phyloP scores from a whole-genome alignment of 2,329 filamentous ascomycete genomes.

The Ilyonectria robusta region DNA sequence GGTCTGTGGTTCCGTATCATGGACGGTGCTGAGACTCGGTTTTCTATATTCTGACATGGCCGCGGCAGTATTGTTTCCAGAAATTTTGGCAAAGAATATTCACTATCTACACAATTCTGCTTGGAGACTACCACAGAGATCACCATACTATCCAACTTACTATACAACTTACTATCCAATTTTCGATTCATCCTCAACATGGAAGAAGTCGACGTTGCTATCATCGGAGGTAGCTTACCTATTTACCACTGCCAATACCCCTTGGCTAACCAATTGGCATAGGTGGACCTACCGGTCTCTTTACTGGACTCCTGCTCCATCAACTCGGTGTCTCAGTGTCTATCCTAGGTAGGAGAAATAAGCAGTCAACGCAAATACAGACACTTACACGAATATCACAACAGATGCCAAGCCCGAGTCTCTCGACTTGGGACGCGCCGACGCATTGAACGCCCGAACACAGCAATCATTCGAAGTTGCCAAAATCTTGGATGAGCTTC shows the following conservation, averaged over 20 bases:
- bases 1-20: not conserved
- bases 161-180: not conserved
- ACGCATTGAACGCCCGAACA: conserved; percentile 64
- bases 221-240: conserved; percentile 52
- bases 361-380: not conserved
- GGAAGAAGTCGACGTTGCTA: conserved; percentile 52
- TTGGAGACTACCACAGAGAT: not conserved
- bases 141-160: not conserved
- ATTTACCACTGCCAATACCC: conserved; percentile 8
- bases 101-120: not conserved
- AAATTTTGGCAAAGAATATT: not conserved
- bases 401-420: conserved; percentile 57
- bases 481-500: conserved; percentile 58
- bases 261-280: conserved; percentile 19
- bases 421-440: conserved; percentile 60
- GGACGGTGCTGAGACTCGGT: not conserved
- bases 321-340: conserved; percentile 58
- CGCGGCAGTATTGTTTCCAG: conserved; percentile 2
- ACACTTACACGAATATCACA: not conserved
- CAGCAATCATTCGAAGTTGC: conserved; percentile 64
- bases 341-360: conserved; percentile 51
- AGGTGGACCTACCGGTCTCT: conserved; percentile 63
- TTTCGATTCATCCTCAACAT: conserved; percentile 7
- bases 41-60: conserved; percentile 2
- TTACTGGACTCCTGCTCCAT: conserved; percentile 60